phyloP scores from a whole-genome alignment of 192 early-diverging fungal species.

The Entomortierella chlamydospora region DNA sequence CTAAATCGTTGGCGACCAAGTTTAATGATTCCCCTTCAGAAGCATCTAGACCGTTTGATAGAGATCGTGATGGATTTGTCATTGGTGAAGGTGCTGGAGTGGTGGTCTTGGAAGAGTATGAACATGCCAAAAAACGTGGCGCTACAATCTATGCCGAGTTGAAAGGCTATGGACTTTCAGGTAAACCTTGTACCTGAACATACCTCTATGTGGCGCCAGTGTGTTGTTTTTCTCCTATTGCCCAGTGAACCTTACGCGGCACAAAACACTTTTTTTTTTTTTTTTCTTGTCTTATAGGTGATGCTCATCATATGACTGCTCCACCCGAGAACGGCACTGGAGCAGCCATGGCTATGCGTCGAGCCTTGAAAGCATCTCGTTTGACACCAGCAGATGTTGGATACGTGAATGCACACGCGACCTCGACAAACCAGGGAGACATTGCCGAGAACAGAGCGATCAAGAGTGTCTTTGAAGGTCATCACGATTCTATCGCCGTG shows the following conservation, averaged over 20 bases:
- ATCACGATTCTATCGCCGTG: constrained; percentile 67
- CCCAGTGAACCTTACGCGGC: neutral
- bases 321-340: constrained; percentile 88
- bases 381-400: constrained; percentile 73
- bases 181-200: constrained; percentile 2
- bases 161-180: constrained; percentile 89
- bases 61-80: constrained; percentile 89
- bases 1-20: constrained; percentile 83
- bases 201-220: neutral
- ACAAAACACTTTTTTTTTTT: neutral
- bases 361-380: constrained; percentile 75
- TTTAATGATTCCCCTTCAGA: constrained; percentile 83
- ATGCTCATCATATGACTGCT: constrained; percentile 94
- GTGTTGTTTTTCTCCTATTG: neutral
- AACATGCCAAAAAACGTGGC: constrained; percentile 87
- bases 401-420: constrained; percentile 97
- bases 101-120: constrained; percentile 90
- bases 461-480: constrained; percentile 75
- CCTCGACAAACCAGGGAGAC: constrained; percentile 86
- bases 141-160: constrained; percentile 93
- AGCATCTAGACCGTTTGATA: constrained; percentile 94
- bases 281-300: constrained; percentile 55
- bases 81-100: constrained; percentile 93
- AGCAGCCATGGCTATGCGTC: constrained; percentile 87
- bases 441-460: constrained; percentile 89